A percentile compares a stretch with the other conserved stretches of the same genome.
These are phyloP conservation scores for Cladosporium austrohemisphaericum DNA, from an alignment of 2,329 filamentous ascomycete genomes.

Conservation along the genomic window DNA sequence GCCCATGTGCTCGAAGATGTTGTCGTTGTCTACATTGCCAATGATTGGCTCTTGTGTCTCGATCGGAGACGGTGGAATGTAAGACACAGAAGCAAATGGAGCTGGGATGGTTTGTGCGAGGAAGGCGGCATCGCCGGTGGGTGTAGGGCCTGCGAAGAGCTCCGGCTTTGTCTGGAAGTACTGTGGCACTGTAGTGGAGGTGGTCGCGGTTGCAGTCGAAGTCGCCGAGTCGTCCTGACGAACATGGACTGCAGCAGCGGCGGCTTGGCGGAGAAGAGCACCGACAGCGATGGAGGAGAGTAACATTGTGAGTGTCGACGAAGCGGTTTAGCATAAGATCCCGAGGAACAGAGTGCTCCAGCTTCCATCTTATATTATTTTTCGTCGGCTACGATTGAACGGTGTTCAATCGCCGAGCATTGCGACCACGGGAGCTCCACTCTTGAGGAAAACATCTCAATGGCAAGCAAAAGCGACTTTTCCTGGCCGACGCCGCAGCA, in stretches of 20 bases:
- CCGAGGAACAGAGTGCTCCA: neutral
- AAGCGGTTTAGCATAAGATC: neutral
- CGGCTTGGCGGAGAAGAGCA: neutral
- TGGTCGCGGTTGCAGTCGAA: neutral
- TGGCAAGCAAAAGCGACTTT: neutral
- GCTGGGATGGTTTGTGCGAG: slow-evolving; percentile 68
- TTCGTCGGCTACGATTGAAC: neutral
- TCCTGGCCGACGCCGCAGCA: neutral
- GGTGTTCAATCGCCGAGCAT: neutral
- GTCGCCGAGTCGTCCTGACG: neutral
- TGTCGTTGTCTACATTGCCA: slow-evolving; percentile 47
- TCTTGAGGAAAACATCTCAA: neutral
- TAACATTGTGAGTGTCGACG: neutral
- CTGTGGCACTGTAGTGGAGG: slow-evolving; percentile 48
- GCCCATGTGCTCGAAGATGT: slow-evolving; percentile 68
- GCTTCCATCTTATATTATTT: neutral
- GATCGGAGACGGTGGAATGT: slow-evolving; percentile 65
- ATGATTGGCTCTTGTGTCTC: slow-evolving; percentile 67
- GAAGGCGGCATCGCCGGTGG: slow-evolving; percentile 66
- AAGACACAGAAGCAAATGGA: slow-evolving; percentile 58
- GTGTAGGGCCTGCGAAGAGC: slow-evolving; percentile 57
- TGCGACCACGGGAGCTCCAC: neutral
- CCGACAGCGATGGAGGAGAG: neutral
- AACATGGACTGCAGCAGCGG: neutral
- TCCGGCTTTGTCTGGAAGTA: slow-evolving; percentile 62